Percentiles rank a stretch among this genome's conserved stretches.
Conservation (phyloP, 2,329 filamentous ascomycete genomes). For the Aspergillus ochraceus region DNA sequence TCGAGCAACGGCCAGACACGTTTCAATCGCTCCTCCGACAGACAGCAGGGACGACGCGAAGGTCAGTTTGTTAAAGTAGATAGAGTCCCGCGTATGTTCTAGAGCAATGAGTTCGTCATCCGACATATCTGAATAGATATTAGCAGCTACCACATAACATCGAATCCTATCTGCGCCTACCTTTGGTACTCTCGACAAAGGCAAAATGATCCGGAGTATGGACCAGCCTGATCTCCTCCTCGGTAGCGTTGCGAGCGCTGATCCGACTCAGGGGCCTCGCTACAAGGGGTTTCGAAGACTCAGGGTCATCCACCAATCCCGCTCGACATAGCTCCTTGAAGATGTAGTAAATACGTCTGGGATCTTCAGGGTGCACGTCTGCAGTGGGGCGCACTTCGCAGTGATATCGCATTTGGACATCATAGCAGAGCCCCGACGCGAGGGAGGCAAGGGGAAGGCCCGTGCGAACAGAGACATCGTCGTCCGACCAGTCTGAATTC, state of each 20-base stretch:
- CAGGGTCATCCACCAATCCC: conserved; percentile 69
- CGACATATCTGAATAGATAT: conserved; percentile 42
- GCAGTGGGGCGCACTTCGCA: conserved; percentile 70
- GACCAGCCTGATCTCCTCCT: conserved; percentile 75
- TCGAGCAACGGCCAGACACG: conserved; percentile 83
- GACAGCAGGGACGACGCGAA: conserved; percentile 80
- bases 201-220: conserved; percentile 76
- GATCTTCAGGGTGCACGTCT: conserved; percentile 91
- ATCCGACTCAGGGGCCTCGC: conserved; percentile 67
- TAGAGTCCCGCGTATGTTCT: conserved; percentile 69
- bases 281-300: conserved; percentile 51
- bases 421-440: conserved; percentile 80
- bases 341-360: conserved; percentile 86
- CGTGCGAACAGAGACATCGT: conserved; percentile 37
- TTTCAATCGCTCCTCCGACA: conserved; percentile 91
- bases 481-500: conserved; percentile 45
- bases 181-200: conserved; percentile 66
- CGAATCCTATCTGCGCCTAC: conserved; percentile 25
- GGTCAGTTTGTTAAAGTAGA: conserved; percentile 81
- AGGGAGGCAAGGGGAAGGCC: conserved; percentile 52
- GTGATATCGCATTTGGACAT: conserved; percentile 93
- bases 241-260: conserved; percentile 71
- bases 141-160: conserved; percentile 9
- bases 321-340: conserved; percentile 83
- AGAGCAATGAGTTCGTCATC: conserved; percentile 67